Evolutionary conservation across 2,329 filamentous ascomycete genomes (phyloP).

Genomic region (Ophiostoma sp.): DNA sequence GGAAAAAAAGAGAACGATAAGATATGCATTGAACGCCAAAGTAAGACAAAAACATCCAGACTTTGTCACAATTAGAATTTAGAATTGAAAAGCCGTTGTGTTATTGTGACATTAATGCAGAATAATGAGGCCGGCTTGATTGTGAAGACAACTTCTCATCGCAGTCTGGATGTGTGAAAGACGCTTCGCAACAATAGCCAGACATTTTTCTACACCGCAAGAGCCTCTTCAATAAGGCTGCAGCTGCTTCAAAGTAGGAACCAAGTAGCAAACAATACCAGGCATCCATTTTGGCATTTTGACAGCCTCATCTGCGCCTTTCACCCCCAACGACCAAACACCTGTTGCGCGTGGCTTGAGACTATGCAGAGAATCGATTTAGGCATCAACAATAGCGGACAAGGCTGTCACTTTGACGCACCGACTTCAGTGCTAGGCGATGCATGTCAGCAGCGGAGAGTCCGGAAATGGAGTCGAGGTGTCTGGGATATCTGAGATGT

Average conservation of each 20-base stretch:
- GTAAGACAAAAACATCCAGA: too few species aligned
- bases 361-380: neutral
- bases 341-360: neutral
- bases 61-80: too few species aligned
- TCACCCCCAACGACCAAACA: neutral
- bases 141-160: neutral
- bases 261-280: neutral
- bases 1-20: too few species aligned
- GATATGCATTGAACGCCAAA: too few species aligned
- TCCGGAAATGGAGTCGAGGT: neutral
- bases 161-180: neutral
- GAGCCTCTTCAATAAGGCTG: neutral
- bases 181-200: neutral
- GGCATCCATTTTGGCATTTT: neutral
- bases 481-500: neutral
- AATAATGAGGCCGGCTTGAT: neutral
- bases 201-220: neutral
- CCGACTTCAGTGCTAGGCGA: neutral
- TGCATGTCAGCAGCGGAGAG: neutral
- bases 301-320: neutral
- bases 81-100: too few species aligned
- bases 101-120: too few species aligned
- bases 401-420: neutral
- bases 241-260: neutral
- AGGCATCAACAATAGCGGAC: neutral